Conservation (phyloP, 2,329 filamentous ascomycete species). For the Fusarium drepaniforme region DNA sequence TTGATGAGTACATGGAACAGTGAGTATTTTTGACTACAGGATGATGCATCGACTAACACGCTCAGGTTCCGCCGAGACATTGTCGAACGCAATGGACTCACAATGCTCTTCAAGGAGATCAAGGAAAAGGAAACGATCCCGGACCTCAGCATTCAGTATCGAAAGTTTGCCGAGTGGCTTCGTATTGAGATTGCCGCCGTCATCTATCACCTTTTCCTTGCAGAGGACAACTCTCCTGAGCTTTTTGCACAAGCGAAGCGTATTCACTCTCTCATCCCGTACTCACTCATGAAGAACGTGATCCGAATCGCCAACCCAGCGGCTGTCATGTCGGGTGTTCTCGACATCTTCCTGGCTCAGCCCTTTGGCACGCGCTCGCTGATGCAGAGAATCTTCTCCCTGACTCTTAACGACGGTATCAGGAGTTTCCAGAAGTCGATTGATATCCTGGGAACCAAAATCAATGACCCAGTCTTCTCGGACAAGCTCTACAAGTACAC, state of each 20-base stretch:
- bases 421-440: conserved; percentile 88
- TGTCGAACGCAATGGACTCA: conserved; percentile 83
- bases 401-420: conserved; percentile 93
- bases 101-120: conserved; percentile 93
- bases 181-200: conserved; percentile 97
- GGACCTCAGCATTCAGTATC: conserved; percentile 93
- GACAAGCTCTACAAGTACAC: conserved; percentile 86
- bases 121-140: conserved; percentile 88
- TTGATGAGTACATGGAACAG: conserved; percentile 99
- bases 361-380: conserved; percentile 92
- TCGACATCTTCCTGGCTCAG: conserved; percentile 96
- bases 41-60: conserved; percentile 31
- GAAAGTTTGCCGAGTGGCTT: conserved; percentile 98
- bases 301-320: conserved; percentile 97
- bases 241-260: conserved; percentile 93
- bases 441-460: conserved; percentile 79
- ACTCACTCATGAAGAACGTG: conserved; percentile 93
- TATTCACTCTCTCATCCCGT: conserved; percentile 95
- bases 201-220: conserved; percentile 95
- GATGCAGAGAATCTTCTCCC: conserved; percentile 92
- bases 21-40: conserved; percentile 54
- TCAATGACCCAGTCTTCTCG: conserved; percentile 84
- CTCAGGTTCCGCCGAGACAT: conserved; percentile 74
- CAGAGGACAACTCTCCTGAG: conserved; percentile 97
- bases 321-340: conserved; percentile 94